Base-by-base conservation (phyloP, 441 rosid genomes). In the Isatis lusitanica region DNA sequence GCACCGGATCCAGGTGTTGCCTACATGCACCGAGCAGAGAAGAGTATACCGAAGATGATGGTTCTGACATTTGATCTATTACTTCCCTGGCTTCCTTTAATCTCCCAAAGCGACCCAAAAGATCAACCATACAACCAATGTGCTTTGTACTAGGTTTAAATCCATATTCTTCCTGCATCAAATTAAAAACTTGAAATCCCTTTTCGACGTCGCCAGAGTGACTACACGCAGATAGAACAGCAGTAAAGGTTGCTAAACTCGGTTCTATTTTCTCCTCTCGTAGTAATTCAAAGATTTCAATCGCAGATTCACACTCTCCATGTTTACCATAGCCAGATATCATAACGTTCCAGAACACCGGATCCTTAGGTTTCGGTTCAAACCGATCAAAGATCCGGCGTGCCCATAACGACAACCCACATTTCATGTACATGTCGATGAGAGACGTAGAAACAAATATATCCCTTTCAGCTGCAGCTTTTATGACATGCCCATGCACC, bases 301-400 rank as follows among this genome's bases (percentile, higher is more conserved):
- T 50, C 24, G 85, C 91, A 33, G 82, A 69, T 39, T 79, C 79
- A 72, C 78, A 50, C 47, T 85, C 85, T 58, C 96, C 93, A 76
- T 90, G 84, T 79, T 77, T 85, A 68, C 91, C 93, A 75, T 88
- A 90, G 11, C 96, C 96, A 21, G 83, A 88, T 67, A 88, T 83
- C 86, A 88, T 78, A 15, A 83, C 92, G 63, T 90, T 90, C 92
- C 95, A 88, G 73, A 86, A 80, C 60, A 89, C 87, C 1, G 90
- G 92, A 75, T 86, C 93, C 64, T 75, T 69, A 24, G 91, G 84
- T 76, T 83, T 90, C 7, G 79, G 64, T 66, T 73, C 78, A 70
- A 88, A 83, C 63, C 77, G 70, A 63, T 84, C 76, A 67, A 87
- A 87, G 68, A 85, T 51, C 30, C 67, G 81, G 4, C 79, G 83